A percentile compares a stretch with the other conserved stretches of the same genome.
These are phyloP conservation scores for Paraconiothyrium sp. DNA, from an alignment of 2,329 filamentous ascomycete genomes.

Conservation along the genomic window DNA sequence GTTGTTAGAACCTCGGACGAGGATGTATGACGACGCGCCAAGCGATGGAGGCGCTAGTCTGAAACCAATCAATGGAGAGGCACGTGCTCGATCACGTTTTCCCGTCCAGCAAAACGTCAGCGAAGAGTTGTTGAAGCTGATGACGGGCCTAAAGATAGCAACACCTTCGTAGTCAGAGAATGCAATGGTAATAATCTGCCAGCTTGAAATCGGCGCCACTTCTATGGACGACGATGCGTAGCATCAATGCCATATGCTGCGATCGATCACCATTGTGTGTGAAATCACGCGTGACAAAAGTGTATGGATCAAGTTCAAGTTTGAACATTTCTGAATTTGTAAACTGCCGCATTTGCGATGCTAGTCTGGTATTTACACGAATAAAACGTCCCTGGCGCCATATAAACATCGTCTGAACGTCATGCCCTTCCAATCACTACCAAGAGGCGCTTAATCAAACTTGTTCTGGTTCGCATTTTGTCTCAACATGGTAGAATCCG, in stretches of 20 bases:
- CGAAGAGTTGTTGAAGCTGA: background rate
- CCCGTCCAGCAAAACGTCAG: background rate
- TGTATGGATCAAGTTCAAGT: no score
- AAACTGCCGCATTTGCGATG: background rate
- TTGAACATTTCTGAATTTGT: background rate
- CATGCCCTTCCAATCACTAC: background rate
- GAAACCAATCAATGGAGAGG: background rate
- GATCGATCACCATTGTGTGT: no score
- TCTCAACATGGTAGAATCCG: background rate
- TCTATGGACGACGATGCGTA: no score
- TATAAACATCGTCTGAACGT: background rate
- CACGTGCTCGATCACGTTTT: background rate
- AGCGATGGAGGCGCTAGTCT: background rate
- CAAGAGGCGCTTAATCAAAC: background rate
- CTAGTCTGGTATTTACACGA: background rate
- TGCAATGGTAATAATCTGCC: no score
- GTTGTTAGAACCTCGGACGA: background rate
- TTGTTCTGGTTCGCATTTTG: constrained; percentile 1
- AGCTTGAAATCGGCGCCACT: no score
- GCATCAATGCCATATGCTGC: no score
- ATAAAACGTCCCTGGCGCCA: background rate
- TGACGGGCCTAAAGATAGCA: background rate
- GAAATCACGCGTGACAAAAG: no score
- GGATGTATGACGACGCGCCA: background rate
- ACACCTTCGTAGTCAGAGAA: no score